phyloP scores from a whole-genome alignment of 106 monocot species.

The Dendrobium officinale region DNA sequence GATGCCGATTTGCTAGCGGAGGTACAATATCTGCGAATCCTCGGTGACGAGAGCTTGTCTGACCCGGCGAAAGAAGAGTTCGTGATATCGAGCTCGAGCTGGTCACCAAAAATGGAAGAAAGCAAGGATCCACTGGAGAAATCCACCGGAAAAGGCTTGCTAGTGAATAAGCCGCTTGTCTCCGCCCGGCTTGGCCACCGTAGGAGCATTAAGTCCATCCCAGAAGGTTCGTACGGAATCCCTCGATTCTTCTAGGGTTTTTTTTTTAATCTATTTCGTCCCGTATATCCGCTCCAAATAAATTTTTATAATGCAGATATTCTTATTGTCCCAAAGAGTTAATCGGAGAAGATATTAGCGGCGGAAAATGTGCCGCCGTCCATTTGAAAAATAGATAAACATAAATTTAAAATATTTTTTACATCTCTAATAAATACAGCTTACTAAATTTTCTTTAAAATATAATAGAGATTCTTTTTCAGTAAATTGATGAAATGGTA shows the following conservation, averaged over 20 bases:
- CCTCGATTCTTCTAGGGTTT: neutral
- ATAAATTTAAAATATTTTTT: too few species aligned
- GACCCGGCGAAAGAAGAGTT: constrained; percentile 36
- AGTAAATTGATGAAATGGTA: neutral
- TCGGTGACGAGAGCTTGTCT: neutral
- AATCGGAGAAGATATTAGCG: too few species aligned
- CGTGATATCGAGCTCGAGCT: constrained; percentile 50
- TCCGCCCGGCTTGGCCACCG: constrained; percentile 43
- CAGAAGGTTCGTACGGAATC: constrained; percentile 37
- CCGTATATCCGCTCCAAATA: too few species aligned
- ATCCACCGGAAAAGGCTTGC: neutral
- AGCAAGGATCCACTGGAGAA: neutral
- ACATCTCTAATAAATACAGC: neutral
- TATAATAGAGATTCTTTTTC: neutral
- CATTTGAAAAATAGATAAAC: too few species aligned
- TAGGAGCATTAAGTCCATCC: constrained; percentile 37
- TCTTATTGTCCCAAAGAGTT: too few species aligned
- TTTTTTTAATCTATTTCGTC: neutral
- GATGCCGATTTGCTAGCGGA: neutral
- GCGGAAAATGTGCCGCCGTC: too few species aligned
- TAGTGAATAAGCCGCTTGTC: constrained; percentile 34
- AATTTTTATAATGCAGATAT: too few species aligned
- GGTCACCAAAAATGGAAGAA: constrained; percentile 18
- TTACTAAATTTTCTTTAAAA: too few species aligned
- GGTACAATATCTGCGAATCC: neutral